A percentile compares a stretch with the other conserved stretches of the same genome.
These are phyloP conservation scores for Annulohypoxylon nitens DNA, from an alignment of 495 filamentous ascomycete genomes.

Conservation along the genomic window DNA sequence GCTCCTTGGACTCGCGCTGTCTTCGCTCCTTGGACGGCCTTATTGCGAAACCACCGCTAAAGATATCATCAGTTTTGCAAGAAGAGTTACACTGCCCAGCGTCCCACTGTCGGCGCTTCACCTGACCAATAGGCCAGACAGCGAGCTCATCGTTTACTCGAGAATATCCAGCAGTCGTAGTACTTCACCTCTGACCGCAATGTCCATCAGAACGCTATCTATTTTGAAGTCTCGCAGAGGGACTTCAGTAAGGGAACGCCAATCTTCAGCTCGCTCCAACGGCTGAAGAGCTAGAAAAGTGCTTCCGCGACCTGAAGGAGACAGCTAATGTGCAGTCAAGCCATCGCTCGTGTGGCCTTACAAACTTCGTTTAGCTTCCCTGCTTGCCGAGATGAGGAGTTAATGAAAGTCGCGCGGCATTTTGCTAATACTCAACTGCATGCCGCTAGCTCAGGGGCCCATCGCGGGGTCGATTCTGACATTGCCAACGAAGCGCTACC, in stretches of 20 bases:
- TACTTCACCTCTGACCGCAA: conserved; percentile 8
- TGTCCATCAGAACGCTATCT: not conserved
- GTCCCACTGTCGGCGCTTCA: not conserved
- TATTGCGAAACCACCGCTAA: not conserved
- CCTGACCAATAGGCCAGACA: conserved; percentile 1
- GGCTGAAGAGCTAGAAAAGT: not conserved
- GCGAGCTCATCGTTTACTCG: conserved; percentile 1
- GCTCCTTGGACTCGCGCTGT: not conserved
- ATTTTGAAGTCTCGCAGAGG: conserved; percentile 6
- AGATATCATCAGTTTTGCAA: conserved; percentile 4
- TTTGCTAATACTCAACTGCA: conserved; percentile 7
- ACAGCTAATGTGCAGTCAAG: not conserved
- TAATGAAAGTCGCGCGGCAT: not conserved
- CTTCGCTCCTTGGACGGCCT: no score
- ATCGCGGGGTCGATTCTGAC: not conserved
- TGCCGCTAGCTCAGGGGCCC: not conserved
- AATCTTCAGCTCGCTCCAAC: not conserved
- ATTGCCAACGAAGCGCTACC: conserved; percentile 3
- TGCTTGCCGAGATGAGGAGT: not conserved
- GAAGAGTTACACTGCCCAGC: not conserved
- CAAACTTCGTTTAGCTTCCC: conserved; percentile 4
- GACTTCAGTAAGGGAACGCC: conserved; percentile 5
- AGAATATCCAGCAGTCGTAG: conserved; percentile 7
- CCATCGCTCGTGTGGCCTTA: conserved; percentile 5
- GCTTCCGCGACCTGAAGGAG: not conserved